A percentile compares a stretch with the other conserved stretches of the same genome.
phyloP scores from a whole-genome alignment of 148 eudicot species.

The Amaranthus hypochondriacus region DNA sequence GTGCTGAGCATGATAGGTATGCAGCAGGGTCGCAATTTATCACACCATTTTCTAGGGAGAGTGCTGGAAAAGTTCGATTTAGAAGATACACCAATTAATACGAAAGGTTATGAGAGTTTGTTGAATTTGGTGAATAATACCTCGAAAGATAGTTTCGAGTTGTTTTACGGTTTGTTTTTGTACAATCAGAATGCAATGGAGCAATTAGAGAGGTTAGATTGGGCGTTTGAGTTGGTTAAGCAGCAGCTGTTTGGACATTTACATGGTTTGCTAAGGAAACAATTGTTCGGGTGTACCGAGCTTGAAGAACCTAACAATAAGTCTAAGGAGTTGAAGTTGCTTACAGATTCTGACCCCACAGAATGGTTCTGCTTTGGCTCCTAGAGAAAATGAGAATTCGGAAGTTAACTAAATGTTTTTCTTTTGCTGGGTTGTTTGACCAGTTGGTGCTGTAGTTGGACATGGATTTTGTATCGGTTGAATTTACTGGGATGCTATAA shows the following conservation, averaged over 20 bases:
- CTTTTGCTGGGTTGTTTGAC: not conserved
- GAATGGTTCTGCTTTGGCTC: conserved; percentile 19
- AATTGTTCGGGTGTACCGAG: conserved; percentile 50
- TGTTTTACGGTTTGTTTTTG: conserved; percentile 83
- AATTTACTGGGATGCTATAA: no score
- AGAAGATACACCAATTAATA: conserved; percentile 68
- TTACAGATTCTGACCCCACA: conserved; percentile 19
- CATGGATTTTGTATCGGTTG: conserved; percentile 8
- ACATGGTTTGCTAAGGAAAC: conserved; percentile 65
- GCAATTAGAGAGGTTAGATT: conserved; percentile 61
- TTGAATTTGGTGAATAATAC: conserved; percentile 84
- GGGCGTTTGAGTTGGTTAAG: conserved; percentile 76
- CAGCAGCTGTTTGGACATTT: conserved; percentile 78
- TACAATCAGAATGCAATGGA: conserved; percentile 87
- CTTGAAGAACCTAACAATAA: conserved; percentile 18
- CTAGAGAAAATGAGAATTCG: conserved; percentile 4
- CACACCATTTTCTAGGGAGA: conserved; percentile 83
- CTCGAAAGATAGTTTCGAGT: conserved; percentile 74
- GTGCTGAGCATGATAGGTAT: conserved; percentile 71
- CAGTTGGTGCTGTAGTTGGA: not conserved
- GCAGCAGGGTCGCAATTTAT: conserved; percentile 86
- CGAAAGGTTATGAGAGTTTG: conserved; percentile 85
- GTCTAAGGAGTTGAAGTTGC: conserved; percentile 24
- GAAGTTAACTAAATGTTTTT: not conserved
- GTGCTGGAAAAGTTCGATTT: conserved; percentile 56